Percentiles rank a stretch among this genome's conserved stretches.
These are phyloP conservation scores for Cylindricascospora bacillispora DNA, from an alignment of 1,139 yeast genomes.

Conservation along the genomic window DNA sequence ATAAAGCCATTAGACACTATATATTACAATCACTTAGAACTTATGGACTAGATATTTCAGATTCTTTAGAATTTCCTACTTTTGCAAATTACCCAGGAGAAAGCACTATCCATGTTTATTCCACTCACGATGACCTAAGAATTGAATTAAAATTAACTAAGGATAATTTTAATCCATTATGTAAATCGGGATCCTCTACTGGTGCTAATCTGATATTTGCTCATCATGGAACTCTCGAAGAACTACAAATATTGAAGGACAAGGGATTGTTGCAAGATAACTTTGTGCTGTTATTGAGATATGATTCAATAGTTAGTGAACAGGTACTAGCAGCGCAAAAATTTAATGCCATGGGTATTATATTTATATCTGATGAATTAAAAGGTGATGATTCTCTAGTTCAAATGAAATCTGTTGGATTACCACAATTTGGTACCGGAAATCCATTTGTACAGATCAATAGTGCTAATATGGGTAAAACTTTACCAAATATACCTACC, in stretches of 20 bases:
- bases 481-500: conserved; percentile 61
- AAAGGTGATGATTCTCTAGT: conserved; percentile 32
- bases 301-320: conserved; percentile 43
- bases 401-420: conserved; percentile 53
- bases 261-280: conserved; percentile 28
- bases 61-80: conserved; percentile 38
- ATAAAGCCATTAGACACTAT: conserved; percentile 54
- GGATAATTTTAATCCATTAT: conserved; percentile 54
- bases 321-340: conserved; percentile 42
- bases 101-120: neutral
- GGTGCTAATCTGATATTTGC: conserved; percentile 42
- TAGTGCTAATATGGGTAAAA: conserved; percentile 1
- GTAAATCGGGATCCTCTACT: conserved; percentile 44
- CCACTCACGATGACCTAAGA: too few species aligned
- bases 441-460: neutral
- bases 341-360: conserved; percentile 40
- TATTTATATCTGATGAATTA: conserved; percentile 30
- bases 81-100: conserved; percentile 49
- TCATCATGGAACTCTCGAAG: conserved; percentile 52
- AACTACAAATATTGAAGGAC: conserved; percentile 35
- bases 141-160: conserved; percentile 25
- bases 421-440: conserved; percentile 58
- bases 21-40: conserved; percentile 44
- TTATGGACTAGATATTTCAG: conserved; percentile 42
- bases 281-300: conserved; percentile 47